Evolutionary conservation across 1,139 yeast species (phyloP), one percentile per base, ranked within the genome.

Genomic region (Blastobotrys elegans): DNA sequence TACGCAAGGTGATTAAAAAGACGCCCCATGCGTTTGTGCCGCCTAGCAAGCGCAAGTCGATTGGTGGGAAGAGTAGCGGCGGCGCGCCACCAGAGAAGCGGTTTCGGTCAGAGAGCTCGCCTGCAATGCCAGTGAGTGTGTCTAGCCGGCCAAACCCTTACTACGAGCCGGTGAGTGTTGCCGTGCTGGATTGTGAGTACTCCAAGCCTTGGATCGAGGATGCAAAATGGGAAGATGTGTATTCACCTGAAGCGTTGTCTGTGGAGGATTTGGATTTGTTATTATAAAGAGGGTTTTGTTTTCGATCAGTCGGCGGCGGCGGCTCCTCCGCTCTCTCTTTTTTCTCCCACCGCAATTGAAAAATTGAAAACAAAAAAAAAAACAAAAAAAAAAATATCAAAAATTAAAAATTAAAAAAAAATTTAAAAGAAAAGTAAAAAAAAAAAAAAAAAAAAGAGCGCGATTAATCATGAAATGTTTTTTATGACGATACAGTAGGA

Each of bases 11-110:
- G 34, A 58, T 58, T 36, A 58, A 58, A 40, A 54, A 56, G 43
- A 58, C 61, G 13, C 60, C 60, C 7, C 57, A 57, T 33, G 61
- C 61, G n/a, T 57, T 51, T 42, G 51, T 55, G 2, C 58, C 60
- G n/a, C 52, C 52, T n/a, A 35, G 46, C 27, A 46, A 46, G 32
- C 30, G 44, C 29, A 40, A 35, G 30, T 27, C 36, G 2, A 6
- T 26, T 18, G 37, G 29, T 30, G 36, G 22, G 2, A n/a, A 11
- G 11, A 22, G 34, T 18, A 2, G 3, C 4, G 13, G 4, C 6
- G 34, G 29, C 10, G 16, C 17, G 16, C 22, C 37, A 8, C n/a
- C 13, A n/a, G 17, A 30, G 14, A 18, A 16, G 13, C 11, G 16
- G 20, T n/a, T 20, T 8, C n/a, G 39, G 21, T 20, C 27, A 6